phyloP scores from a whole-genome alignment of 1,284 basidiomycete species.

The Laetiporus sulphureus region DNA sequence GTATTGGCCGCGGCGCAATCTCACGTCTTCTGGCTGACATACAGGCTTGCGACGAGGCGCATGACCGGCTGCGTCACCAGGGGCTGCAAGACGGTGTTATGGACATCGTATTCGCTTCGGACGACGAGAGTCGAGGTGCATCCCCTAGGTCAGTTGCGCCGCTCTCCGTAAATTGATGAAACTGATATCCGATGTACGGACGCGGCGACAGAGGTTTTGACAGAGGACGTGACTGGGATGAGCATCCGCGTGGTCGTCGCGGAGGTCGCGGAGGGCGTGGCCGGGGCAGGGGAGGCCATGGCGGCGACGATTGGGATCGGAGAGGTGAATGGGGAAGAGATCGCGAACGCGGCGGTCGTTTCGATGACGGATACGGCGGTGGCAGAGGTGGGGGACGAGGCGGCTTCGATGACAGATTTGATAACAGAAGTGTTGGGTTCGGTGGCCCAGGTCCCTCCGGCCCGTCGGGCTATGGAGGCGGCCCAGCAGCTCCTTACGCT shows the following conservation, averaged over 20 bases:
- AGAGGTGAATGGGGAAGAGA: conserved; percentile 39
- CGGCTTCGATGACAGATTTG: conserved; percentile 24
- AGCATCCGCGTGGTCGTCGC: conserved; percentile 28
- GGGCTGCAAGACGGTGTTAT: conserved; percentile 81
- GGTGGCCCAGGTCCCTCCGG: conserved; percentile 22
- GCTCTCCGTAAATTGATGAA: not conserved
- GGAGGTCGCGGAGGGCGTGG: conserved; percentile 28
- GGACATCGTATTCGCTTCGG: conserved; percentile 88
- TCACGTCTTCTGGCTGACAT: not conserved
- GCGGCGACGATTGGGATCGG: conserved; percentile 36
- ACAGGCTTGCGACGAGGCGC: conserved; percentile 74
- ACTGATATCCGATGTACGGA: conserved; percentile 3
- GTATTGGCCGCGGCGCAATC: not conserved
- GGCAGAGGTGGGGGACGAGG: conserved; percentile 30
- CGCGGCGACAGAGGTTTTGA: conserved; percentile 26
- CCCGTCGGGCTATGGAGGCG: conserved; percentile 21
- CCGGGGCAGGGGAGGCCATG: conserved; percentile 23
- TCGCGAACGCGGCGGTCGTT: conserved; percentile 38
- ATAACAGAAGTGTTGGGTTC: conserved; percentile 27
- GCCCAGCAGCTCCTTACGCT: conserved; percentile 18
- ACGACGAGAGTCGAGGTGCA: conserved; percentile 36
- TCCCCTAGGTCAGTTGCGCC: conserved; percentile 17
- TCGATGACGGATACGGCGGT: conserved; percentile 36
- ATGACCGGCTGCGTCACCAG: conserved; percentile 74
- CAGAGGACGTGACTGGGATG: conserved; percentile 43